Base-by-base conservation (phyloP, 2,329 filamentous ascomycete genomes). In the Fusarium torulosum region DNA sequence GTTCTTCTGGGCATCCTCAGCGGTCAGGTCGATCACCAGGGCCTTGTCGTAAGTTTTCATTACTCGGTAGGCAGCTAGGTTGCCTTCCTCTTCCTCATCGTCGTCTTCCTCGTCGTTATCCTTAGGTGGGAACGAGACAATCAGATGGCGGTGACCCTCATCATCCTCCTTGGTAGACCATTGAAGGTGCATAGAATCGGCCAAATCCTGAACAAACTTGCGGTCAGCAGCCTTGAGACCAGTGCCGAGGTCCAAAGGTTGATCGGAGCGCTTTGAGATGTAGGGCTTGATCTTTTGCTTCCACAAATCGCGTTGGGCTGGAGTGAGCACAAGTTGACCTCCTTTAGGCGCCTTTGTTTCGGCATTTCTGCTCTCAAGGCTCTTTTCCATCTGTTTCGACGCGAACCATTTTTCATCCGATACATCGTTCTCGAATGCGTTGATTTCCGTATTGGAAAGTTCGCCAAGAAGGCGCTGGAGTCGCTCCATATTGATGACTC, bases 11-110 rank as follows among this genome's bases (percentile, higher is more conserved):
- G 91, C 91, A 73, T 97, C 91, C 69, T 94, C 92, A 2, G 90
- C 82, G 3, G 91, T 91, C 46, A 93, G 80, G 72, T 98, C 94
- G 38, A 96, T 84, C 23, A 97, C 88, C 74, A 92, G 89, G 21
- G 96, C 96, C 69, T 93, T 95, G 74, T 98, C 94, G 75, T 97
- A 99, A 61, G 90, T 90, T 76, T 91, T 94, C 71, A 97, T 88
- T 19, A 98, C 91, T 46, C 96, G 90, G 66, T 91, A 86, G 35
- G 97, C 86, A 17, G 96, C 96, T 72, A 94, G 85, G 4, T 93
- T 91, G 71, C 97, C 95, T 75, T 96, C 92, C 52, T 97, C 94
- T 44, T 82, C 80, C 0, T 81, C 80, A 2, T 91, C 89, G 0
- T 78, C 77, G 3, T 91, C 89, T 0, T 78, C 77, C 4, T 78